Conservation (phyloP, 768 basidiomycete genomes). For the Rhizopogon sp. region DNA sequence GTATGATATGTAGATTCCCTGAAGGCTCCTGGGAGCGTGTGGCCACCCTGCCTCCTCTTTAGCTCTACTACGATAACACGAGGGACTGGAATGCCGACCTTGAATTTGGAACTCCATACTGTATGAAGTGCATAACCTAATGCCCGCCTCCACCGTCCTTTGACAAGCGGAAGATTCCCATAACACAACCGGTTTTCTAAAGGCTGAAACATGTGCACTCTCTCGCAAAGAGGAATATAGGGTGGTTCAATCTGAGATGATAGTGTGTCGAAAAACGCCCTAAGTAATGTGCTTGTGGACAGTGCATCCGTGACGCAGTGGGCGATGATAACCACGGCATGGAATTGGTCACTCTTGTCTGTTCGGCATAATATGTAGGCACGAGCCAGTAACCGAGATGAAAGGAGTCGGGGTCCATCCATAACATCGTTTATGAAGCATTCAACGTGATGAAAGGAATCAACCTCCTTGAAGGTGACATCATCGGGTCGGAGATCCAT, state of each 20-base stretch:
- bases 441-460: slow-evolving; percentile 32
- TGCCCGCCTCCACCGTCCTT: slow-evolving; percentile 41
- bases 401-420: slow-evolving; percentile 32
- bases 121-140: slow-evolving; percentile 33
- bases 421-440: slow-evolving; percentile 26
- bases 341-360: slow-evolving; percentile 32
- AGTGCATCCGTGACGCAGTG: slow-evolving; percentile 51
- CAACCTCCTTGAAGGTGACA: slow-evolving; percentile 28
- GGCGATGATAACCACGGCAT: slow-evolving; percentile 40
- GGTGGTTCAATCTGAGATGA: slow-evolving; percentile 6
- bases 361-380: slow-evolving; percentile 35
- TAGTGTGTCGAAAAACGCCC: slow-evolving; percentile 40
- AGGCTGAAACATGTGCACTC: slow-evolving; percentile 36
- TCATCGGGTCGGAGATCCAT: slow-evolving; percentile 27
- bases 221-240: slow-evolving; percentile 23
- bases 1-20: slow-evolving; percentile 30
- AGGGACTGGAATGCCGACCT: slow-evolving; percentile 22
- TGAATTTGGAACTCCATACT: slow-evolving; percentile 26
- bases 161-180: slow-evolving; percentile 24
- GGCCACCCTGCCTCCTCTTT: slow-evolving; percentile 42
- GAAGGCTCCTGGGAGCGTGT: slow-evolving; percentile 41
- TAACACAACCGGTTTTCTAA: slow-evolving; percentile 34
- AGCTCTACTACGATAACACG: neutral
- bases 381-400: slow-evolving; percentile 36
- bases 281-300: slow-evolving; percentile 36